Conservation (phyloP, 1,139 yeast genomes). For the Debaryomycetaceae sp. region DNA sequence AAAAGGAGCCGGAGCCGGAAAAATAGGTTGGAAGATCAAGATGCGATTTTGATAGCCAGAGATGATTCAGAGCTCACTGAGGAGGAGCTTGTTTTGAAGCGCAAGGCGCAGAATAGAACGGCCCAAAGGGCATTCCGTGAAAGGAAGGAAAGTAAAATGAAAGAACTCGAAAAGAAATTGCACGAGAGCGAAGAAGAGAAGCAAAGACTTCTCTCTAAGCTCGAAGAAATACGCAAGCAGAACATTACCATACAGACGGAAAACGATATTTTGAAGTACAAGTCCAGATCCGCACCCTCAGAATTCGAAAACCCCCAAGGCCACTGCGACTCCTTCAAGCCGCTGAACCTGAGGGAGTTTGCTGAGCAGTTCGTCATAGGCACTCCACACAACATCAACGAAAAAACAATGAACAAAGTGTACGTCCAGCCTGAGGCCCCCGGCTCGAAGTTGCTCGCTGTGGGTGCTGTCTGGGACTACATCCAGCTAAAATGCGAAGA, state of each 20-base stretch:
- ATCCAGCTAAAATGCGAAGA: slow-evolving; percentile 47
- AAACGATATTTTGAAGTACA: slow-evolving; percentile 43
- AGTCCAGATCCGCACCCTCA: not conserved
- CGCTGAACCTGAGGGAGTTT: slow-evolving; percentile 34
- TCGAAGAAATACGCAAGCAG: slow-evolving; percentile 53
- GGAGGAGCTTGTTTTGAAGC: slow-evolving; percentile 49
- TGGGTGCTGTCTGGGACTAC: slow-evolving; percentile 85
- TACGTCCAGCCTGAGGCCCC: slow-evolving; percentile 35
- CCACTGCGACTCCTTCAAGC: slow-evolving; percentile 28
- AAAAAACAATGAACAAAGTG: slow-evolving; percentile 24
- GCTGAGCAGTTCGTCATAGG: slow-evolving; percentile 12
- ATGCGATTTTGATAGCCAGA: slow-evolving; percentile 33
- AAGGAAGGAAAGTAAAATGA: slow-evolving; percentile 71
- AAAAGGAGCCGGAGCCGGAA: slow-evolving; percentile 18
- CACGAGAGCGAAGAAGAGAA: slow-evolving; percentile 60
- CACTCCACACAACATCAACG: slow-evolving; percentile 13
- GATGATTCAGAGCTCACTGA: slow-evolving; percentile 45
- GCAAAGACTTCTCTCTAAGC: slow-evolving; percentile 45
- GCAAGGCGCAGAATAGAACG: slow-evolving; percentile 83
- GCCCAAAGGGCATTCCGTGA: slow-evolving; percentile 90
- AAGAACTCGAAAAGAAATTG: slow-evolving; percentile 63
- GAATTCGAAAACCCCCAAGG: not conserved
- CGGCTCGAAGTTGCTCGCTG: slow-evolving; percentile 53
- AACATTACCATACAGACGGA: slow-evolving; percentile 56
- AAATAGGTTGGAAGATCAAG: slow-evolving; percentile 34